Conservation (phyloP, 345 rosid genomes). For the Noccaea bulbosa region DNA sequence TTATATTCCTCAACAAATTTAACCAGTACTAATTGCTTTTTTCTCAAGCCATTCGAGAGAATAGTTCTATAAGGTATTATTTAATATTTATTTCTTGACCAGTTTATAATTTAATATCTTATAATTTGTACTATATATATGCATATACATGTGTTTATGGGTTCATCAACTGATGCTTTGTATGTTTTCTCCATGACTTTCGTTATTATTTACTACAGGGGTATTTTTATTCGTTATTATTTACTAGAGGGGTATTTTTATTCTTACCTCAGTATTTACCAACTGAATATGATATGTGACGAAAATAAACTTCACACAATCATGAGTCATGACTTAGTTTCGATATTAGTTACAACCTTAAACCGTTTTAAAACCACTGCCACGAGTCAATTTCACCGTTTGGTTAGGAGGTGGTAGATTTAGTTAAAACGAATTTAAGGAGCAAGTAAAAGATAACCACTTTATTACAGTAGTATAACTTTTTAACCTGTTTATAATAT, state of each 20-base stretch:
- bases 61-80: slow-evolving; percentile 19
- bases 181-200: neutral
- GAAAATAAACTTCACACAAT: neutral
- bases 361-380: slow-evolving; percentile 5
- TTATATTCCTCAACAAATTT: slow-evolving; percentile 28
- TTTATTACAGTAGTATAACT: neutral
- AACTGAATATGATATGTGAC: neutral
- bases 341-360: slow-evolving; percentile 18
- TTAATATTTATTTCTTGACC: neutral
- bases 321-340: neutral
- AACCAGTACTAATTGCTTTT: slow-evolving; percentile 20
- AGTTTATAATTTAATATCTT: slow-evolving; percentile 27
- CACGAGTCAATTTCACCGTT: neutral
- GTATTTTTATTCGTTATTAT: slow-evolving; percentile 10
- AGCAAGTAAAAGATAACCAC: neutral
- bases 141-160: neutral
- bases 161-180: slow-evolving; percentile 8
- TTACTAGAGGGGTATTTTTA: neutral
- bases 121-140: neutral
- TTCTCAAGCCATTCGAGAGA: slow-evolving; percentile 18
- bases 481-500: slow-evolving; percentile 4
- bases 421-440: slow-evolving; percentile 9
- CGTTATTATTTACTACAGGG: neutral
- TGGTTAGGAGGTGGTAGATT: neutral
- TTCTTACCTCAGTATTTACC: slow-evolving; percentile 11